Conservation (phyloP, 495 filamentous ascomycete species). For the Penicillium herquei region DNA sequence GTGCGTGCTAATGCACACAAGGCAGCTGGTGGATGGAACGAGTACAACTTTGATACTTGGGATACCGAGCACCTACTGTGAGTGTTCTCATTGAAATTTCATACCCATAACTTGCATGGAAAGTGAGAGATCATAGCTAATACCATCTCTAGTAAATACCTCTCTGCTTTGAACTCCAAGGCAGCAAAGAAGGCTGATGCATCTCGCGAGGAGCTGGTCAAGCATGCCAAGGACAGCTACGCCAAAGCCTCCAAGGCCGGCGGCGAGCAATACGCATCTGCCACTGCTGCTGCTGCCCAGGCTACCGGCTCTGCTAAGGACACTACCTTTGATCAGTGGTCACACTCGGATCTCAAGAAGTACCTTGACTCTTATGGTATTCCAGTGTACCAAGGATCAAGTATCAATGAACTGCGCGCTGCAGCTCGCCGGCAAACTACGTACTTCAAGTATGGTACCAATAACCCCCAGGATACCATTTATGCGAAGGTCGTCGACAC, state of each 20-base stretch:
- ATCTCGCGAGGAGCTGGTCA: slow-evolving; percentile 69
- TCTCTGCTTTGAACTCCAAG: slow-evolving; percentile 67
- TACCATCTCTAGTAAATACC: slow-evolving; percentile 54
- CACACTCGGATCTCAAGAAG: slow-evolving; percentile 73
- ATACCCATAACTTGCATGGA: no score
- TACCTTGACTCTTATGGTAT: slow-evolving; percentile 82
- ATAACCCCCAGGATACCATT: slow-evolving; percentile 60
- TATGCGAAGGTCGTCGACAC: slow-evolving; percentile 61
- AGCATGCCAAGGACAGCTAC: slow-evolving; percentile 70
- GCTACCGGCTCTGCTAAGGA: slow-evolving; percentile 71
- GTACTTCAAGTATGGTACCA: slow-evolving; percentile 77
- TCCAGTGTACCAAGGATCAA: slow-evolving; percentile 68
- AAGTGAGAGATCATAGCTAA: not conserved
- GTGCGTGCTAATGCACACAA: slow-evolving; percentile 73
- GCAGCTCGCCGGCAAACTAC: slow-evolving; percentile 69
- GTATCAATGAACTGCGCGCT: slow-evolving; percentile 60
- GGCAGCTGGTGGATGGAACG: slow-evolving; percentile 66
- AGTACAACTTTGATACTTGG: slow-evolving; percentile 86
- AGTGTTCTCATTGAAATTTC: slow-evolving; percentile 12
- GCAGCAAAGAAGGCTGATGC: slow-evolving; percentile 60
- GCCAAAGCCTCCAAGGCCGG: slow-evolving; percentile 66
- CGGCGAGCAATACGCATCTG: slow-evolving; percentile 66
- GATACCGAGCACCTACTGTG: slow-evolving; percentile 73
- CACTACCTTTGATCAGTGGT: slow-evolving; percentile 75
- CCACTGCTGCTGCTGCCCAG: slow-evolving; percentile 68